phyloP scores from a whole-genome alignment of 202 grass and related monocot species.

The Eragrostis tef region DNA sequence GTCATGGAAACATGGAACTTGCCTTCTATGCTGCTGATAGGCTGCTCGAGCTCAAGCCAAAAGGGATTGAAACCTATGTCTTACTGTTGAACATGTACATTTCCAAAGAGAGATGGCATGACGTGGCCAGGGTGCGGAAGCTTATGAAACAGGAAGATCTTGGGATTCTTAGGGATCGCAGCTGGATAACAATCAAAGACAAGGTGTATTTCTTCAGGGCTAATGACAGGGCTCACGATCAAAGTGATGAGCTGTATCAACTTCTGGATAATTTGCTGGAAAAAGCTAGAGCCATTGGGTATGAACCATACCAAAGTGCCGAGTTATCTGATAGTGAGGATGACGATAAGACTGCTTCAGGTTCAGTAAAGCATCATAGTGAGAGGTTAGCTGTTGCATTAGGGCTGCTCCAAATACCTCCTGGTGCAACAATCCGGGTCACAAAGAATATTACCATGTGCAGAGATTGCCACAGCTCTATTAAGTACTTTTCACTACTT shows the following conservation, averaged over 20 bases:
- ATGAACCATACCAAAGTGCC: constrained; percentile 68
- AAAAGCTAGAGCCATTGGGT: constrained; percentile 64
- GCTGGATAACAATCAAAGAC: constrained; percentile 83
- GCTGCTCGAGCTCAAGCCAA: constrained; percentile 71
- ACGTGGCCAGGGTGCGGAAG: constrained; percentile 65
- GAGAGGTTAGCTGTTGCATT: constrained; percentile 83
- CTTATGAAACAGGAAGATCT: constrained; percentile 74
- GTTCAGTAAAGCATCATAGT: constrained; percentile 67
- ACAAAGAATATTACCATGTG: constrained; percentile 89
- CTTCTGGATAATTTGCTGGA: constrained; percentile 65
- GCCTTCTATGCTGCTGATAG: constrained; percentile 79
- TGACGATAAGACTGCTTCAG: constrained; percentile 44
- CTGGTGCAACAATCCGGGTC: constrained; percentile 55
- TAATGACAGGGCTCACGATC: constrained; percentile 57
- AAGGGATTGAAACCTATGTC: constrained; percentile 72
- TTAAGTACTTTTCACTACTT: constrained; percentile 68
- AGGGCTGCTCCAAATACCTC: constrained; percentile 62
- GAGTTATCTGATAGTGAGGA: constrained; percentile 62
- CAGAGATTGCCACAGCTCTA: constrained; percentile 79
- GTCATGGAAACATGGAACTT: constrained; percentile 75
- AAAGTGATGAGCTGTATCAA: constrained; percentile 52
- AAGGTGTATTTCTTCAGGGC: constrained; percentile 74
- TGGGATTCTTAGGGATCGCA: constrained; percentile 68
- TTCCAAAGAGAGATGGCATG: constrained; percentile 68
- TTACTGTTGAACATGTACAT: constrained; percentile 88